Evolutionary conservation across 768 basidiomycete genomes (phyloP).

Genomic region (Russula compacta): DNA sequence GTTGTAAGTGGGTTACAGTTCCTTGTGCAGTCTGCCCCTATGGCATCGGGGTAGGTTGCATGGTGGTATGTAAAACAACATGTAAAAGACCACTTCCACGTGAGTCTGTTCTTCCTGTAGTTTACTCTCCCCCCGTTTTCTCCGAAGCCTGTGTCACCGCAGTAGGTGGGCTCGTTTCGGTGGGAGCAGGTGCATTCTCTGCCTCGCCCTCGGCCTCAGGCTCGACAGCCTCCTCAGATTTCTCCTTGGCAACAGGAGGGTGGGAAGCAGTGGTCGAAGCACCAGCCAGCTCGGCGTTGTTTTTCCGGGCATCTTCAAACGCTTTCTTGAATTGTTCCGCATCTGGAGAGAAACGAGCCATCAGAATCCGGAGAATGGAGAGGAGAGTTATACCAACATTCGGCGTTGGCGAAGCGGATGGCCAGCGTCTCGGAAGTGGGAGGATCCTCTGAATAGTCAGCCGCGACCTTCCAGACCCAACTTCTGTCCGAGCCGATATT

Average conservation of each 20-base stretch:
- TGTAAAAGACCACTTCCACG: slow-evolving; percentile 2
- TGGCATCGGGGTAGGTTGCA: slow-evolving; percentile 3
- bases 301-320: slow-evolving; percentile 79
- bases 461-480: slow-evolving; percentile 97
- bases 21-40: neutral
- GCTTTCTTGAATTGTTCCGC: slow-evolving; percentile 82
- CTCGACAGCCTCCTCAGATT: slow-evolving; percentile 25
- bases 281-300: slow-evolving; percentile 36
- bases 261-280: slow-evolving; percentile 24
- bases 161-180: slow-evolving; percentile 20
- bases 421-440: slow-evolving; percentile 93
- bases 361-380: neutral
- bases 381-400: slow-evolving; percentile 50
- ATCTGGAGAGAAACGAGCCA: slow-evolving; percentile 34
- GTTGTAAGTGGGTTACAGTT: slow-evolving; percentile 7
- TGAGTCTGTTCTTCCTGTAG: neutral
- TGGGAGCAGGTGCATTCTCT: slow-evolving; percentile 24
- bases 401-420: slow-evolving; percentile 94
- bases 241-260: slow-evolving; percentile 27
- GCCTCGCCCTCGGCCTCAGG: slow-evolving; percentile 24
- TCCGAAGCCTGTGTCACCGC: slow-evolving; percentile 28
- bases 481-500: slow-evolving; percentile 98
- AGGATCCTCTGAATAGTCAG: slow-evolving; percentile 88
- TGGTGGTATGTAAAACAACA: slow-evolving; percentile 19
- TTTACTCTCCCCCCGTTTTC: slow-evolving; percentile 27